phyloP scores from a whole-genome alignment of 176 grass and related monocot species.

The Bromus sterilis region DNA sequence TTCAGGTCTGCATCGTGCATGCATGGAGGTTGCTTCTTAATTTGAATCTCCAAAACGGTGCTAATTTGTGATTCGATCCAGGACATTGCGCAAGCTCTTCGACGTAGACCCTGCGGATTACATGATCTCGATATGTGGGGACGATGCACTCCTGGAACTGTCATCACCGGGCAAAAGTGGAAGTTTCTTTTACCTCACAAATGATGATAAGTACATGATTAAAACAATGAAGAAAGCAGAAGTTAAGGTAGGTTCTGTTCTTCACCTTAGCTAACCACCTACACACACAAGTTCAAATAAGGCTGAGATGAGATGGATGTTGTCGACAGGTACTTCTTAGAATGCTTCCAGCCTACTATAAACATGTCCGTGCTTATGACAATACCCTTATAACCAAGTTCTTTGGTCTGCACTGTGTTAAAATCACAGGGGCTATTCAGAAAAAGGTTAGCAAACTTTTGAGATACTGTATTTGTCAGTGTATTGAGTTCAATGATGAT shows the following conservation, averaged over 20 bases:
- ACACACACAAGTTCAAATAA: neutral
- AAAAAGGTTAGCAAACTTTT: constrained; percentile 50
- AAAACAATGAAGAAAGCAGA: constrained; percentile 38
- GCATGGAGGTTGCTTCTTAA: no score
- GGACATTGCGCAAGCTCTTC: constrained; percentile 23
- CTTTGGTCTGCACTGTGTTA: constrained; percentile 78
- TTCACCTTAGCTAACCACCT: neutral
- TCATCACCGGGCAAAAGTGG: constrained; percentile 25
- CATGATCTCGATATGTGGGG: constrained; percentile 24
- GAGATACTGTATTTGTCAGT: neutral
- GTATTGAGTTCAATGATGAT: neutral
- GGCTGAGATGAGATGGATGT: neutral
- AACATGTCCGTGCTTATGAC: constrained; percentile 59
- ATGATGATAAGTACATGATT: constrained; percentile 33
- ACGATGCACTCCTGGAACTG: constrained; percentile 20
- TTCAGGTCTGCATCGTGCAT: constrained; percentile 64
- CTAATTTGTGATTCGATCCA: constrained; percentile 3
- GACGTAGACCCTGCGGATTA: constrained; percentile 23
- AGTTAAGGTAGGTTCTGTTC: neutral
- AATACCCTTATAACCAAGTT: constrained; percentile 70
- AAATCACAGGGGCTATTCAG: constrained; percentile 63
- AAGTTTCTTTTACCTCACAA: constrained; percentile 33
- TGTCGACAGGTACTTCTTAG: constrained; percentile 56
- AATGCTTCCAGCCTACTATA: constrained; percentile 88
- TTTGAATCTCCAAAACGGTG: neutral